Evolutionary conservation across 2,329 filamentous ascomycete species (phyloP), one percentile per base, ranked within the genome.

Genomic region (Chrysosporium queenslandicum): DNA sequence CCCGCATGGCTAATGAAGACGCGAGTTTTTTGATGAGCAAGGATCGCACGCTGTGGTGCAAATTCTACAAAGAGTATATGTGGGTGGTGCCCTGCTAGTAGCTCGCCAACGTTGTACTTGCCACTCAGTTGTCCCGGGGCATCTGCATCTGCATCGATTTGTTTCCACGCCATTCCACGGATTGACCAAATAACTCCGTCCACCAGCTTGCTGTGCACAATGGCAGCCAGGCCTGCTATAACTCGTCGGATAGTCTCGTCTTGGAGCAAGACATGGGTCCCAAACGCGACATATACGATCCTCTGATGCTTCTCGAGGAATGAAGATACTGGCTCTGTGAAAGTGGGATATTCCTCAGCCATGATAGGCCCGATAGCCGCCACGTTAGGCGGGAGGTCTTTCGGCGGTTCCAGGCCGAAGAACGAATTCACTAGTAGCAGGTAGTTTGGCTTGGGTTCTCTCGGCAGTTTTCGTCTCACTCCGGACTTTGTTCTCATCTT

Each of bases 391-490:
- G 72, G 72, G 2, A 74, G 53, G 51, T 74, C 71, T 20, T 67
- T 67, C 0, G 72, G 67, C 1, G 65, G 60, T 47, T 75, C 72
- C 6, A 74, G 60, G 0, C 71, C 71, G 52, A 66, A 71, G 55
- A 74, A 74, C 0, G 70, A 72, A 49, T 74, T 74, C 21, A 74
- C 66, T 4, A 74, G 60, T 1, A 70, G 56, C 2, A 75, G 65
- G 42, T 73, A 66, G 51, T 72, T 62, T 0, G 72, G 71, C 45
- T 73, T 73, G 2, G 60, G 53, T 0, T 59, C 52, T 0, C 58
- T 52, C 0, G 63, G 64, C 4, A 66, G 59, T 2, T 58, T 50
- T 18, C 68, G 63, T 5, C 58, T 50, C 4, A 73, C 66, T 2
- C 67, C 70, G 1, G 60, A 59, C 7, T 52, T 52, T n/a, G 56